A percentile compares a stretch with the other conserved stretches of the same genome.
phyloP scores from a whole-genome alignment of 2,329 filamentous ascomycete species.

The Parafenestella ontariensis region DNA sequence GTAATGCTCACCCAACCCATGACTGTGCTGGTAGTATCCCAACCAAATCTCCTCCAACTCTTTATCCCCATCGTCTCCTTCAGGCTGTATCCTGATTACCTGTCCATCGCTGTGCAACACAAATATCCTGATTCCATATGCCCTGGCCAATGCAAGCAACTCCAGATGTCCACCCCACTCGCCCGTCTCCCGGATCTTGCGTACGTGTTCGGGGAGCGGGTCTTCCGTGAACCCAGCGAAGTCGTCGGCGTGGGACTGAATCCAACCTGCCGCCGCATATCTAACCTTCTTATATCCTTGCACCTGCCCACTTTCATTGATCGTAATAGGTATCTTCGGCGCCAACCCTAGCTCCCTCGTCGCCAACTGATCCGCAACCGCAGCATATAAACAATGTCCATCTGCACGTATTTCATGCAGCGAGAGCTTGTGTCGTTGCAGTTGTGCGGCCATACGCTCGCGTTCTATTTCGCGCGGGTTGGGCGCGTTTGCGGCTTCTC shows the following conservation, averaged over 20 bases:
- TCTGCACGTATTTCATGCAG: constrained; percentile 87
- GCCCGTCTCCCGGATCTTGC: constrained; percentile 81
- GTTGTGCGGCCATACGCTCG: constrained; percentile 70
- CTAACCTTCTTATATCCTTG: constrained; percentile 71
- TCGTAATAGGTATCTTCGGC: constrained; percentile 45
- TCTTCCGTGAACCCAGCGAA: constrained; percentile 90
- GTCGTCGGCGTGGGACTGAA: constrained; percentile 74
- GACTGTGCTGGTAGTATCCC: constrained; percentile 93
- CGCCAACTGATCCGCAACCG: constrained; percentile 82
- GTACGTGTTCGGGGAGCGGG: constrained; percentile 73
- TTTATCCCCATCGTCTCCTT: constrained; percentile 51
- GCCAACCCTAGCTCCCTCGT: constrained; percentile 47
- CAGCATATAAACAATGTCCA: constrained; percentile 93
- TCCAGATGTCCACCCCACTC: constrained; percentile 98
- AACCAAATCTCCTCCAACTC: constrained; percentile 76
- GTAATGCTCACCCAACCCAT: constrained; percentile 95
- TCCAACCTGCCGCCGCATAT: constrained; percentile 77
- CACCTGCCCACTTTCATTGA: constrained; percentile 7
- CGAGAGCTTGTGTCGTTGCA: constrained; percentile 68
- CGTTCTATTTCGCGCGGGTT: constrained; percentile 48
- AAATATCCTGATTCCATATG: constrained; percentile 80
- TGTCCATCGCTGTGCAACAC: constrained; percentile 83
- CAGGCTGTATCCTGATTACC: constrained; percentile 74
- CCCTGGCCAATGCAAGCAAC: constrained; percentile 80
- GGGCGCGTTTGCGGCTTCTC: constrained; percentile 69